Evolutionary conservation across 2,329 filamentous ascomycete species (phyloP).

Genomic region (Neonectria coccinea): DNA sequence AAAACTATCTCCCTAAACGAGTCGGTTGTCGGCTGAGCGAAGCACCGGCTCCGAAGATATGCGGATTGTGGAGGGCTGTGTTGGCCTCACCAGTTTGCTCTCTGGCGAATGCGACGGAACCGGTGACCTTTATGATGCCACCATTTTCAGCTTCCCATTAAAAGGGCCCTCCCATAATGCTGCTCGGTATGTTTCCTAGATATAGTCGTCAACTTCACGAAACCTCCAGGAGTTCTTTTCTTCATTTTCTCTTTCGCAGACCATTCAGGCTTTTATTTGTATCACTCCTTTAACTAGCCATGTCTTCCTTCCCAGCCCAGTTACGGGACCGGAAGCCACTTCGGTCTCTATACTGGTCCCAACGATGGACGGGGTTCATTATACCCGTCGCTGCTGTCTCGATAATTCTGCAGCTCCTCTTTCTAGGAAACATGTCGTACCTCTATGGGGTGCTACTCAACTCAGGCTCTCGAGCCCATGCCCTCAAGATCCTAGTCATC

Average conservation of each 20-base stretch:
- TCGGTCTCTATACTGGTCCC: conserved; percentile 16
- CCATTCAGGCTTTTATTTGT: background rate
- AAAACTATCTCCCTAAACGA: background rate
- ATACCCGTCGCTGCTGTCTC: conserved; percentile 33
- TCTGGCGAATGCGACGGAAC: background rate
- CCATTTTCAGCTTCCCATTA: background rate
- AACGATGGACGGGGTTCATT: conserved; percentile 24
- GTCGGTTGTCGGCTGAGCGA: background rate
- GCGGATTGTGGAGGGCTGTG: background rate
- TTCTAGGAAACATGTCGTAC: conserved; percentile 46
- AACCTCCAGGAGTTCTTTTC: no score
- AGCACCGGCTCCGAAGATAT: background rate
- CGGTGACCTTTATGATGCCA: background rate
- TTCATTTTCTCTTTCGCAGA: background rate
- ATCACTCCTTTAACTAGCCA: background rate
- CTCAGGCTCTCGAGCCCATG: conserved; percentile 36
- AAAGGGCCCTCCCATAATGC: background rate
- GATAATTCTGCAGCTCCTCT: conserved; percentile 35
- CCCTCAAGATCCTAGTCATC: conserved; percentile 46
- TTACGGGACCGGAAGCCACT: conserved; percentile 7
- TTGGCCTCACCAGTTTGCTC: background rate
- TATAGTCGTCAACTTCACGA: background rate
- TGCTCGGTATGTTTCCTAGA: background rate
- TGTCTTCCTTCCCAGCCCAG: conserved; percentile 12
- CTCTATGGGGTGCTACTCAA: conserved; percentile 50